phyloP scores from a whole-genome alignment of 352 stramenopile species.

The Pythium vanterpoolii region DNA sequence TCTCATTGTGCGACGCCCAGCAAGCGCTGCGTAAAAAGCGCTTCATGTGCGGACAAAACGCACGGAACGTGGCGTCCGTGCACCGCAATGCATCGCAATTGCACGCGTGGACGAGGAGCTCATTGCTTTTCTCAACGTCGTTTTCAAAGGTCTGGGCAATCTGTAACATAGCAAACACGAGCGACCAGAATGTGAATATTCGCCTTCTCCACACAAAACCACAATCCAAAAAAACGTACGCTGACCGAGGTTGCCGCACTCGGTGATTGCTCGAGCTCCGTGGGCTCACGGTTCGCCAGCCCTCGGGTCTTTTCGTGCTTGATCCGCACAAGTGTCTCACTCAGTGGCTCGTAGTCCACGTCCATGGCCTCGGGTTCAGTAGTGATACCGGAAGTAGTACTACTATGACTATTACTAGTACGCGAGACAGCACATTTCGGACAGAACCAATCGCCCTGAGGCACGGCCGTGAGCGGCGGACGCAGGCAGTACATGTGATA shows the following conservation, averaged over 20 bases:
- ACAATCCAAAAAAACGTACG: conserved; percentile 7
- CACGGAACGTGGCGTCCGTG: conserved; percentile 30
- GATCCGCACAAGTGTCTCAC: conserved; percentile 1
- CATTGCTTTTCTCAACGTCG: conserved; percentile 43
- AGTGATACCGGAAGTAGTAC: too few species aligned
- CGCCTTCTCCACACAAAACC: neutral
- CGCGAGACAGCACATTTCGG: conserved; percentile 27
- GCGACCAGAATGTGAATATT: neutral
- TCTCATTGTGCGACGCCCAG: conserved; percentile 60
- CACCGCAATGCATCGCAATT: conserved; percentile 49
- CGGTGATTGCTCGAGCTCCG: neutral
- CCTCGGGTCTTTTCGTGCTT: conserved; percentile 9
- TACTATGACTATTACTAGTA: too few species aligned
- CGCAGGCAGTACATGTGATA: conserved; percentile 64
- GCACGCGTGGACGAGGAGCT: conserved; percentile 55
- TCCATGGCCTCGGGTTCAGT: conserved; percentile 10
- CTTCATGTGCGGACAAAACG: conserved; percentile 62
- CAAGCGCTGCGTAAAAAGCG: conserved; percentile 61
- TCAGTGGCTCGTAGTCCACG: conserved; percentile 13
- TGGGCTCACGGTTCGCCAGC: neutral
- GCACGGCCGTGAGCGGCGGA: conserved; percentile 41
- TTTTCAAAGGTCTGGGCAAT: conserved; percentile 40
- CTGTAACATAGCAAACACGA: conserved; percentile 23
- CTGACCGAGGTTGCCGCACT: conserved; percentile 8
- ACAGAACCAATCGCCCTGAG: conserved; percentile 57